phyloP scores from a whole-genome alignment of 495 filamentous ascomycete genomes.

The Darksidea phi region DNA sequence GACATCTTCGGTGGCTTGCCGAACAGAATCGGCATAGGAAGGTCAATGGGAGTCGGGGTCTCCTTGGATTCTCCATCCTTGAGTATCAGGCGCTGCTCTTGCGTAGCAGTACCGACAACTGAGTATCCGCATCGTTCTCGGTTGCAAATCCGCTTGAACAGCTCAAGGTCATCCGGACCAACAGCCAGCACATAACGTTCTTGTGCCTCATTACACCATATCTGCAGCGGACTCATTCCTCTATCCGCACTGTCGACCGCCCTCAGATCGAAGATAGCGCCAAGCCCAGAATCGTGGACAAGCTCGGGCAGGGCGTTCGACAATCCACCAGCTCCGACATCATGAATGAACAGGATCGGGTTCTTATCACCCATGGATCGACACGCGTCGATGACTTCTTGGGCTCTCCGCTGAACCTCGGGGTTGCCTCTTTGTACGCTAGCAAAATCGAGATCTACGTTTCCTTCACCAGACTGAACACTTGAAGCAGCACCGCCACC shows the following conservation, averaged over 20 bases:
- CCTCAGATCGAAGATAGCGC: slow-evolving; percentile 85
- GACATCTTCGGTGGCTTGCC: slow-evolving; percentile 86
- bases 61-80: slow-evolving; percentile 78
- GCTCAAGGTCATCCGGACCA: slow-evolving; percentile 72
- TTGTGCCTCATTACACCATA: slow-evolving; percentile 97
- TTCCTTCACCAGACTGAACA: slow-evolving; percentile 82
- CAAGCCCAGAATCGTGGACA: slow-evolving; percentile 84
- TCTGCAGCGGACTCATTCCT: slow-evolving; percentile 90
- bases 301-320: slow-evolving; percentile 92
- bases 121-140: slow-evolving; percentile 94
- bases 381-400: slow-evolving; percentile 96
- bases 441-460: slow-evolving; percentile 88
- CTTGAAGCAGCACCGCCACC: slow-evolving; percentile 94
- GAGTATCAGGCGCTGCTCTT: slow-evolving; percentile 70
- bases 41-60: slow-evolving; percentile 76
- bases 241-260: slow-evolving; percentile 86
- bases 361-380: slow-evolving; percentile 75
- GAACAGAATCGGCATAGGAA: slow-evolving; percentile 89
- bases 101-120: slow-evolving; percentile 78
- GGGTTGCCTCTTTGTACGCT: slow-evolving; percentile 94
- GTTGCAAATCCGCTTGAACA: slow-evolving; percentile 76
- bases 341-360: slow-evolving; percentile 94
- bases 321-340: slow-evolving; percentile 91
- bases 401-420: slow-evolving; percentile 89
- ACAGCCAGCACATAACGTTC: slow-evolving; percentile 90